Evolutionary conservation across 2,329 filamentous ascomycete species (phyloP), one percentile per base, ranked within the genome.

Genomic region (Ascochyta pisi): DNA sequence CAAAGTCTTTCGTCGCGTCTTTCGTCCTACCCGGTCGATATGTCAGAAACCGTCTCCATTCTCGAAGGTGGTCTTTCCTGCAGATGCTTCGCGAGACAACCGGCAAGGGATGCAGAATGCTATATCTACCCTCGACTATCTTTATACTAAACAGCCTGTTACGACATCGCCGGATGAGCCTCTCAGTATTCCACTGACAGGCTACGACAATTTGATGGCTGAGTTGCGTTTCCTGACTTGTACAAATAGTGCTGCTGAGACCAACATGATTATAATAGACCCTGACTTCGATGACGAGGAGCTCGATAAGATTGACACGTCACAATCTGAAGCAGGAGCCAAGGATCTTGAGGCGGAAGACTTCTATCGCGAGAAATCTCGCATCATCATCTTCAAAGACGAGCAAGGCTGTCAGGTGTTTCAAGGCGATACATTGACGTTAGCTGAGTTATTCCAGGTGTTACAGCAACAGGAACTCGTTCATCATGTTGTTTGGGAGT

Each of bases 401-500:
- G 12, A 23, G 3, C 13, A 26, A n/a, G 33, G n/a, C 8, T 16
- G 22, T 16, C 9, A 15, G 7, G 12, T 12, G 2, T 12, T 54
- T 3, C 44, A 31, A 10, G 50, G 50, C 26, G 24, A 48, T 5
- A 29, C 24, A 6, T 4, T 19, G 10, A 23, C 27, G 4, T 9
- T 54, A 4, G 38, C 44, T 7, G 22, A 39, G 24, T 12, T 54
- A 6, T 24, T 54, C 24, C 34, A 34, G 10, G 38, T 35, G 3
- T 15, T 54, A 9, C 12, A 31, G 8, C 16, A 43, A 8, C 5
- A 13, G 4, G 10, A 13, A 6, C 8, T 54, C 6, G 6, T 43
- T 19, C 38, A 43, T 5, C 15, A 22, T 16, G 38, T 42, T n/a
- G 31, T 8, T 2, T 54, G 50, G 50, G 16, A 47, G 15, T 53